Evolutionary conservation across 2,329 filamentous ascomycete species (phyloP).

Genomic region (Allantophomopsis cytisporea): DNA sequence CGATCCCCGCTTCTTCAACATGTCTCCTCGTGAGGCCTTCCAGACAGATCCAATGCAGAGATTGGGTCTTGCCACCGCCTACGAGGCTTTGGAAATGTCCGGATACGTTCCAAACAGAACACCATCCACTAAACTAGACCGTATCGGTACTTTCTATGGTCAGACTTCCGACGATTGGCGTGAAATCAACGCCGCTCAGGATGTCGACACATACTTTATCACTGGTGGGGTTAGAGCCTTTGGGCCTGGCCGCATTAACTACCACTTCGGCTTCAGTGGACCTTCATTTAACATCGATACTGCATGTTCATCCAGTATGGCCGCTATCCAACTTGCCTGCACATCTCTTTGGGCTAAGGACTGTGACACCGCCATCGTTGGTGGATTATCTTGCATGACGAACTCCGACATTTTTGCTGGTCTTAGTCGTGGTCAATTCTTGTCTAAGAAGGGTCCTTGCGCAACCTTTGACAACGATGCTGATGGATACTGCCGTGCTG

Average conservation of each 20-base stretch:
- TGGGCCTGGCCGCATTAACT: constrained; percentile 20
- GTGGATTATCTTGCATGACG: constrained; percentile 16
- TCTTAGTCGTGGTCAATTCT: constrained; percentile 16
- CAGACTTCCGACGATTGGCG: constrained; percentile 18
- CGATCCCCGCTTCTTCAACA: constrained; percentile 77
- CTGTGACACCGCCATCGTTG: constrained; percentile 17
- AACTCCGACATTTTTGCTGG: constrained; percentile 17
- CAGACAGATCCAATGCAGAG: constrained; percentile 76
- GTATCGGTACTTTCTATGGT: constrained; percentile 18
- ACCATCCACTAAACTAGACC: constrained; percentile 25
- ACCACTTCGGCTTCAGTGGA: constrained; percentile 27
- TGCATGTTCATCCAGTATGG: constrained; percentile 25
- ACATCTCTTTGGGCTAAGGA: constrained; percentile 15
- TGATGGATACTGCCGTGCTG: constrained; percentile 39
- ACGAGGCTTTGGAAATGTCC: constrained; percentile 71
- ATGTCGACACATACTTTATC: constrained; percentile 18
- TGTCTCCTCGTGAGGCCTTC: constrained; percentile 68
- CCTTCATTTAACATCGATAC: constrained; percentile 26
- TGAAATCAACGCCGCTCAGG: constrained; percentile 17
- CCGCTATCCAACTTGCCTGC: constrained; percentile 19
- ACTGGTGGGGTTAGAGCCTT: constrained; percentile 18
- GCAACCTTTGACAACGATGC: constrained; percentile 32
- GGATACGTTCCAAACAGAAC: constrained; percentile 43
- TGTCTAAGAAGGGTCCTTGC: constrained; percentile 26
- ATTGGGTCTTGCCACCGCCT: constrained; percentile 62